Conservation (phyloP, 163 green algal genomes). For the Scenedesmus sp. region DNA sequence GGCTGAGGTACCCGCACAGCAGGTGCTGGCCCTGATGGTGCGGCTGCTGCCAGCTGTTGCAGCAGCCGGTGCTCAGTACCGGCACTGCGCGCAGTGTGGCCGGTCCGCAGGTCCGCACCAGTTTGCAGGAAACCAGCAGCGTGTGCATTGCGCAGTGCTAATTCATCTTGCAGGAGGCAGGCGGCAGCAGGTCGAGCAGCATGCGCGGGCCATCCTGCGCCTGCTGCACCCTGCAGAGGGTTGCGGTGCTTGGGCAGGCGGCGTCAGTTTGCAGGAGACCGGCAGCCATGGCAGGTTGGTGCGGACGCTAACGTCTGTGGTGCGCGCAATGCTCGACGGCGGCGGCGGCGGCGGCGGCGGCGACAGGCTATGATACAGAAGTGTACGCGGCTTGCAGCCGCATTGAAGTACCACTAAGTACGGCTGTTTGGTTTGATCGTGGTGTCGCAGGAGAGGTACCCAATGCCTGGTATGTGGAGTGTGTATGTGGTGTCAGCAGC, state of each 20-base stretch:
- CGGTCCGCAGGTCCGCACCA: neutral
- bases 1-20: neutral
- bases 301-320: neutral
- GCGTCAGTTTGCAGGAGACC: no score
- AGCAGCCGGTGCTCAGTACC: neutral
- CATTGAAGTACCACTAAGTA: no score
- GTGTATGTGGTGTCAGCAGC: no score
- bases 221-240: neutral
- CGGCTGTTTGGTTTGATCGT: no score
- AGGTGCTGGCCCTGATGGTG: neutral
- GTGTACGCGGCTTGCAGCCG: no score
- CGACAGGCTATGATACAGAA: neutral
- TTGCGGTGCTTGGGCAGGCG: neutral
- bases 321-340: neutral
- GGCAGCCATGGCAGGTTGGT: neutral
- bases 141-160: neutral
- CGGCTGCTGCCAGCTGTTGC: neutral
- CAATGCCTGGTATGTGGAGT: no score
- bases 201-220: neutral
- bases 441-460: neutral
- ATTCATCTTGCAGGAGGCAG: neutral
- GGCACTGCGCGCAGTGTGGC: neutral
- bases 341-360: neutral
- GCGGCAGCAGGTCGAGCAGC: neutral
- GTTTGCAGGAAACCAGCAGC: neutral